A percentile compares a stretch with the other conserved stretches of the same genome.
Conservation (phyloP, 495 filamentous ascomycete species). For the Terfezia claveryi region DNA sequence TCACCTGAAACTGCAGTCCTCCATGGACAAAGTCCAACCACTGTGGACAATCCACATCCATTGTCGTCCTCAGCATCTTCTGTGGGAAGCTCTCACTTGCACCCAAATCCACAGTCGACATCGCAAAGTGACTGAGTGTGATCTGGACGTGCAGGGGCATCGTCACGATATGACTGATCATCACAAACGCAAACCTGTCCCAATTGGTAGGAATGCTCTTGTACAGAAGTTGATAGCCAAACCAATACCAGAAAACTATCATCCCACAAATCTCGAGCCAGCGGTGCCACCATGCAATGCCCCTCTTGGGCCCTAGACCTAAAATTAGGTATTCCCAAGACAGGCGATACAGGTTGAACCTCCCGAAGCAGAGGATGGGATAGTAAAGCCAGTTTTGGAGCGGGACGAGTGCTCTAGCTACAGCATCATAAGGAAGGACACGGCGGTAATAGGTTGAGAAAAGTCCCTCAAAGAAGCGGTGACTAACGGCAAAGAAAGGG, state of each 20-base stretch:
- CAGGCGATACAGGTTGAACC: slow-evolving; percentile 79
- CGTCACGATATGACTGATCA: slow-evolving; percentile 73
- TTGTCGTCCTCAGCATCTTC: slow-evolving; percentile 90
- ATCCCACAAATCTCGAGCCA: slow-evolving; percentile 68
- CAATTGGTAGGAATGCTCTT: slow-evolving; percentile 45
- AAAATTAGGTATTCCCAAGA: slow-evolving; percentile 63
- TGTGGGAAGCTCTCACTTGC: slow-evolving; percentile 79
- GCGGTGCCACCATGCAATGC: slow-evolving; percentile 70
- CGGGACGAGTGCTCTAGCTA: slow-evolving; percentile 46
- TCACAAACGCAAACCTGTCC: slow-evolving; percentile 49
- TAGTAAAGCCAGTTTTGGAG: slow-evolving; percentile 78
- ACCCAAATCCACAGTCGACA: slow-evolving; percentile 83
- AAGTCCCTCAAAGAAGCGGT: slow-evolving; percentile 55
- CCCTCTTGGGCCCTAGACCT: slow-evolving; percentile 57
- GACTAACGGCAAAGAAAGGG: slow-evolving; percentile 83
- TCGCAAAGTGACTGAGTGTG: slow-evolving; percentile 88
- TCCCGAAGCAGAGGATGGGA: slow-evolving; percentile 57
- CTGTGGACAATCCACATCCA: slow-evolving; percentile 87
- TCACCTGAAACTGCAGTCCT: slow-evolving; percentile 71
- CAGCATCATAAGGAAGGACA: slow-evolving; percentile 61
- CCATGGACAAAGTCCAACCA: slow-evolving; percentile 97
- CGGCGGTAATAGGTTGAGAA: slow-evolving; percentile 77
- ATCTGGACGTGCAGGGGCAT: slow-evolving; percentile 87
- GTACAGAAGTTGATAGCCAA: slow-evolving; percentile 68
- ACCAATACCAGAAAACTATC: slow-evolving; percentile 87